Base-by-base conservation (phyloP, 495 filamentous ascomycete species). In the Penicillium flavigenum region DNA sequence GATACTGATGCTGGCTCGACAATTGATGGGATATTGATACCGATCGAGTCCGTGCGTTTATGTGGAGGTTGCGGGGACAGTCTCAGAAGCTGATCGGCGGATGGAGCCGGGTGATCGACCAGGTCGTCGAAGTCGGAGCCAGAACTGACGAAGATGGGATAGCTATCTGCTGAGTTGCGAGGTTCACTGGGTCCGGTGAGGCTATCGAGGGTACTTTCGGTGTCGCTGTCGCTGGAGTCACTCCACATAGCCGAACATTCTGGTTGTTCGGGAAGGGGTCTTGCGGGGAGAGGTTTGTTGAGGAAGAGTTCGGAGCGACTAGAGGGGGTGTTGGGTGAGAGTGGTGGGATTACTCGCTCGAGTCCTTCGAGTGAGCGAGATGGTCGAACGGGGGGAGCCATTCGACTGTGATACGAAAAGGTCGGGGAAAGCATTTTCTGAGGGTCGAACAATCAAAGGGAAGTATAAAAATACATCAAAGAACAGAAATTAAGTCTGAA, bases 361-460 rank as follows among this genome's bases (percentile, higher is more conserved):
- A 79, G 57, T n/a, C 76, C 76, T 58, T 77, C 75, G 11, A 77
- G 68, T 2, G 76, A 76, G 29, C 66, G 69, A 32, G 73, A 77
- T 0, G 70, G 69, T 42, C 68, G 69, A 17, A 75, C 62, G 12
- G 73, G 72, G 16, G 75, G 72, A n/a, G 73, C 68, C 50, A 61
- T 65, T 50, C 65, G 64, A 20, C 61, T 42, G 29, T 61, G 17
- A 27, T 60, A 53, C 27, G 63, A 59, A 6, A 56, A 65, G 3
- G 63, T 66, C 10, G 63, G 60, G 14, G 64, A 61, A 29, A 65
- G 50, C 70, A 73, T 75, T 34, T 36, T 48, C 20, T n/a, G 16
- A 42, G 29, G 47, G 11, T 16, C 7, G 47, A 59, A 16, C 22
- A 20, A 31, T 49, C 19, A 48, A 50, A 47, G 38, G 32, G 46